These are phyloP conservation scores for Tolypocladium tropicale DNA, from an alignment of 2,329 filamentous ascomycete genomes.

Conservation along the genomic window DNA sequence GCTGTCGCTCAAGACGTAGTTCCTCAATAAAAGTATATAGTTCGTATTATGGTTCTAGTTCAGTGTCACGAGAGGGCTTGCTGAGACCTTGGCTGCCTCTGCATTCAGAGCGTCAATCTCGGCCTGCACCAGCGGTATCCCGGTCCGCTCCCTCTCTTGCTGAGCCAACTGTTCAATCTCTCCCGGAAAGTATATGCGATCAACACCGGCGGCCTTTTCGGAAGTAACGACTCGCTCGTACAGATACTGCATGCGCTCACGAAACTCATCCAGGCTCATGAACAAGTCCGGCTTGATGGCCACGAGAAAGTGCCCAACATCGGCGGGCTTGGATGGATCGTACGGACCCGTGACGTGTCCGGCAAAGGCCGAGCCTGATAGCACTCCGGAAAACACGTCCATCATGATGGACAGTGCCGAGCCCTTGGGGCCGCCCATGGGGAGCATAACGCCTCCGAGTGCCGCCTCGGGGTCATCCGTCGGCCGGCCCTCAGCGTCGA, in stretches of 20 bases:
- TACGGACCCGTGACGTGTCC: constrained; percentile 70
- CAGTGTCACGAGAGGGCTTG: constrained; percentile 5
- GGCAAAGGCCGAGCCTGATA: constrained; percentile 70
- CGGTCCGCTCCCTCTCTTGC: constrained; percentile 37
- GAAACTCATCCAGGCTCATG: constrained; percentile 60
- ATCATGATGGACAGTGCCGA: constrained; percentile 73
- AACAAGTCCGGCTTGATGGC: constrained; percentile 68
- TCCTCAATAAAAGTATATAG: no score
- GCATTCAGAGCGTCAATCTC: constrained; percentile 46
- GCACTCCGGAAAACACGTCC: constrained; percentile 75
- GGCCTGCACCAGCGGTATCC: constrained; percentile 48
- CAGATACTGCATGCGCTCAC: constrained; percentile 45
- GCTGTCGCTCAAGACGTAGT: no score
- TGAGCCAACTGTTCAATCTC: constrained; percentile 51
- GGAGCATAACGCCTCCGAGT: constrained; percentile 69
- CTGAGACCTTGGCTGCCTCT: constrained; percentile 38
- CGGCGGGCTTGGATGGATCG: constrained; percentile 55
- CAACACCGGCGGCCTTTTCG: constrained; percentile 44
- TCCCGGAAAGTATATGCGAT: constrained; percentile 50
- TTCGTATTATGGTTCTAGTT: background rate
- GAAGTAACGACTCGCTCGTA: constrained; percentile 42
- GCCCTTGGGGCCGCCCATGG: constrained; percentile 78
- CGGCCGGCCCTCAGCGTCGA: constrained; percentile 58
- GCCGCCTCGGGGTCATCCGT: constrained; percentile 64
- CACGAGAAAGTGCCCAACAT: constrained; percentile 66